phyloP scores from a whole-genome alignment of 2,329 filamentous ascomycete species.

The Aspergillus cejpii region DNA sequence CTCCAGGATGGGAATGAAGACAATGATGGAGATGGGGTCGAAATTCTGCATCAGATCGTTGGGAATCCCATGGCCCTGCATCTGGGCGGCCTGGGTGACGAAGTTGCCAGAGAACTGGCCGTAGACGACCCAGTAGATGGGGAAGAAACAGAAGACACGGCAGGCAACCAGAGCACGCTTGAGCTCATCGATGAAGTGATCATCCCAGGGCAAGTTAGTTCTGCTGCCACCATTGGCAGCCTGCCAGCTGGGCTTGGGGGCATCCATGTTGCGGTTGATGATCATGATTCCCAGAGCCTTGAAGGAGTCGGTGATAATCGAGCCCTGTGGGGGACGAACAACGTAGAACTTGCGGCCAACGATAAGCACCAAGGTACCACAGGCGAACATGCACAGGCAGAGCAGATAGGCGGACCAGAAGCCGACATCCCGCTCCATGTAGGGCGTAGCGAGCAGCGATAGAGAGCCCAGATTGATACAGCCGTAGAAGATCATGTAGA shows the following conservation, averaged over 20 bases:
- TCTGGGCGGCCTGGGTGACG: conserved; percentile 57
- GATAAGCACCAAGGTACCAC: conserved; percentile 53
- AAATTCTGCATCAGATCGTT: conserved; percentile 73
- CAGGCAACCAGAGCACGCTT: conserved; percentile 61
- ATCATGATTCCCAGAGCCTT: conserved; percentile 53
- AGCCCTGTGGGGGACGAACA: conserved; percentile 52
- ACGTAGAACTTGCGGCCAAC: conserved; percentile 42
- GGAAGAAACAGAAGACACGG: conserved; percentile 65
- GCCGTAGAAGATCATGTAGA: conserved; percentile 69
- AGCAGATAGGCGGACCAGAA: conserved; percentile 62
- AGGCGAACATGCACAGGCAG: conserved; percentile 56
- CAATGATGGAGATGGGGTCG: conserved; percentile 66
- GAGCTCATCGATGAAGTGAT: conserved; percentile 65
- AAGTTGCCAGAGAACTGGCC: conserved; percentile 62
- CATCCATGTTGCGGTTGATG: conserved; percentile 50
- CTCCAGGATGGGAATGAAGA: conserved; percentile 68
- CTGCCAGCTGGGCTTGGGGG: conserved; percentile 61
- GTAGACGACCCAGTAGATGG: conserved; percentile 63
- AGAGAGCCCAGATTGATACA: conserved; percentile 69
- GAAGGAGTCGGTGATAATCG: conserved; percentile 61
- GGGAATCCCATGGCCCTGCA: conserved; percentile 62
- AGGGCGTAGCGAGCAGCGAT: conserved; percentile 59
- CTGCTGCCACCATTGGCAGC: conserved; percentile 44
- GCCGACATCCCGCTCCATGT: conserved; percentile 60
- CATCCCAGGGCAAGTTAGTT: conserved; percentile 53